Base-by-base conservation (phyloP, 352 stramenopile genomes). In the Phytopythium helicoides region DNA sequence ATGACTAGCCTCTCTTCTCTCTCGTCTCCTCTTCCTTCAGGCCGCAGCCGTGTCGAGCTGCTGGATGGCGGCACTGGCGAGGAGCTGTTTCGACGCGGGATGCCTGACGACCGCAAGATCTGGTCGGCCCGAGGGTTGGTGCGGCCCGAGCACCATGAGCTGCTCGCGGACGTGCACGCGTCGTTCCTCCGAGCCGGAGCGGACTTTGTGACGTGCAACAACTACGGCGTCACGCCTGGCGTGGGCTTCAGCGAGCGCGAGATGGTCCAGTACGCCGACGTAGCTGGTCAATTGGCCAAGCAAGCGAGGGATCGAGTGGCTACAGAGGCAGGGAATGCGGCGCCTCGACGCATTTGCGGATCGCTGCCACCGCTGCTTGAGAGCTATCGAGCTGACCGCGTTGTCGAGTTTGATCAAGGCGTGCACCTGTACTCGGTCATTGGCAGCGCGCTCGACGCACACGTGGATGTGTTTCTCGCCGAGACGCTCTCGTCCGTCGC, bases 61-160 rank as follows among this genome's bases (percentile, higher is more conserved):
- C 71, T 97, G 10, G 89, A 97, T 51, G 89, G 89, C 38, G 89
- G 89, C 7, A 97, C 87, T 0, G 91, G 91, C 28, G 89, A 97
- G 68, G 89, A 97, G 68, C 71, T 97, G 28, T 89, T 97, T 56
- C 72, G 72, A 31, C 71, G 71, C 25, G 83, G 82, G 0, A 61
- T 97, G 25, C 83, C 80, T 1, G 87, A 97, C 52, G 86, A 97
- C 70, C 76, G 91, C 37, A 83, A 82, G 58, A 87, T 92, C 46
- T 97, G 89, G 88, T 96, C 86, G 41, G 91, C 87, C 2, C 69
- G 63, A n/a, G 89, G 86, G n/a, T 58, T 97, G 3, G 69, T 92
- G 15, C 57, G 92, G 44, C 40, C 63, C 10, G 14, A 87, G 40
- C 75, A 94, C 64, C 86, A 97, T 58, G 57, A 64, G 8, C 63